Percentiles rank a stretch among this genome's conserved stretches.
phyloP scores from a whole-genome alignment of 192 early-diverging fungal species.

The Backusella mclennaniae region DNA sequence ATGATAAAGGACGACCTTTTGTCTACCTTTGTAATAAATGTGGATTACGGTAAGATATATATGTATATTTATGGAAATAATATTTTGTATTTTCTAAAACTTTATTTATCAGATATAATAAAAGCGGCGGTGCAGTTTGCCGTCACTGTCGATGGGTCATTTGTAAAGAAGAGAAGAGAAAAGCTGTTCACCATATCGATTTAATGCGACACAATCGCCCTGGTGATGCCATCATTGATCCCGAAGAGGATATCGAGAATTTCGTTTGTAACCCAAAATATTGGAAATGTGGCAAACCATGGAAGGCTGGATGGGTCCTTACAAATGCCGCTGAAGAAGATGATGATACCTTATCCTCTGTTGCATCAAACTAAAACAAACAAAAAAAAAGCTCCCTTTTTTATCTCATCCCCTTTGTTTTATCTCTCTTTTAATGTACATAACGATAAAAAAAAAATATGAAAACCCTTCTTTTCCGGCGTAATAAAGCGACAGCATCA shows the following conservation, averaged over 20 bases:
- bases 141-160: slow-evolving; percentile 37
- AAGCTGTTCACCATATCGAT: slow-evolving; percentile 33
- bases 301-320: slow-evolving; percentile 39
- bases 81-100: neutral
- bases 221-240: slow-evolving; percentile 18
- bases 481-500: neutral
- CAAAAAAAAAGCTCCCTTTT: neutral
- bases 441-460: neutral
- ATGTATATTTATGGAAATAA: neutral
- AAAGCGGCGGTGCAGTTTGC: slow-evolving; percentile 32
- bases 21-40: slow-evolving; percentile 42
- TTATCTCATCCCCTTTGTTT: neutral
- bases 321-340: slow-evolving; percentile 14
- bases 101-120: slow-evolving; percentile 29
- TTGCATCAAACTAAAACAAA: neutral
- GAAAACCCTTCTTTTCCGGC: neutral
- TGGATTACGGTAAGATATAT: slow-evolving; percentile 29
- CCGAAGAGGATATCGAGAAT: slow-evolving; percentile 36
- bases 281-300: slow-evolving; percentile 34
- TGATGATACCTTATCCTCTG: slow-evolving; percentile 12
- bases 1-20: slow-evolving; percentile 33
- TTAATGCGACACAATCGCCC: slow-evolving; percentile 31
- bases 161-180: slow-evolving; percentile 38
- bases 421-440: neutral
- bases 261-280: slow-evolving; percentile 38